Base-by-base conservation (phyloP, 2,329 filamentous ascomycete species). In the Arthroderma sp. region DNA sequence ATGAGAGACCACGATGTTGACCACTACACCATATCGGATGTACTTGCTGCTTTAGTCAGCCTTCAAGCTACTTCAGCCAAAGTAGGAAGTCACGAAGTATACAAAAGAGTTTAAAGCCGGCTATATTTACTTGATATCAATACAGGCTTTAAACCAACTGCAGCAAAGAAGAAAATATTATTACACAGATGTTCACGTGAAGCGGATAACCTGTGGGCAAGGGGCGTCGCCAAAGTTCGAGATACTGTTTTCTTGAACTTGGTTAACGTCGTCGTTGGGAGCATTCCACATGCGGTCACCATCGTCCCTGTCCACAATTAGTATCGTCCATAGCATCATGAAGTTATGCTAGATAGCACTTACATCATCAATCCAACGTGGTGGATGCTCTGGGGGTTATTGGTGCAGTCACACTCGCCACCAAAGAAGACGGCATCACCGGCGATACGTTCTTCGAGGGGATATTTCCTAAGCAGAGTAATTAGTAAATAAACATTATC, bases 361-460 rank as follows among this genome's bases (percentile, higher is more conserved):
- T 44, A 54, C 47, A 29, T 59, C 48, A 41, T 59, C 55, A 40
- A 49, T 43, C 33, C 43, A 53, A 31, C 9, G 48, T 53, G 31
- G 55, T 60, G 37, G 49, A 57, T 5, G 45, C 38, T 6, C 7
- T 27, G 5, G 29, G 40, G 11, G 15, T 22, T 22, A 10, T 45
- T 36, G 4, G 6, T 29, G 36, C 48, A 50, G n/a, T 43, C 36
- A 36, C 48, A 50, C 8, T 6, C 36, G 6, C 30, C 31, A 5
- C 48, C 48, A 47, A 57, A 58, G 49, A 58, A 58, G 27, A 58
- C 42, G 6, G 53, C 55, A 44, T 58, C 56, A 27, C 55, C 55
- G 2, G 49, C 38, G 37, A 44, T 40, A 15, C 55, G 53, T 36
- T 57, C 40, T 6, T 45, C 47, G 10, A 47, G 53, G 22, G 49